A percentile compares a stretch with the other conserved stretches of the same genome.
These are phyloP conservation scores for Phytophthora nicotianae DNA, from an alignment of 352 stramenopile species.

Conservation along the genomic window DNA sequence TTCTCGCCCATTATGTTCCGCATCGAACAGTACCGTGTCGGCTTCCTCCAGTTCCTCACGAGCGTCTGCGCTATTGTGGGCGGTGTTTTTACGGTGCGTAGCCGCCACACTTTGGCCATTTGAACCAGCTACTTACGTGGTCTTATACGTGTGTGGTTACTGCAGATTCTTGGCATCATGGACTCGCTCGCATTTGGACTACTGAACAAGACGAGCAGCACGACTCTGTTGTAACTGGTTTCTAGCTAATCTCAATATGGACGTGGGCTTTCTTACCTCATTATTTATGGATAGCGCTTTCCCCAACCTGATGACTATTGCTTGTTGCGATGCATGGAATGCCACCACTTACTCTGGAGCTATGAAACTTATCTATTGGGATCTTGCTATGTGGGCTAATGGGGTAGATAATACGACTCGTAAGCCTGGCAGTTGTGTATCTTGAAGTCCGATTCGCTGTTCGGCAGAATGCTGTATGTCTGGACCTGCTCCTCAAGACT, in stretches of 20 bases:
- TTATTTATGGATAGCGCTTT: conserved; percentile 20
- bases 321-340: conserved; percentile 14
- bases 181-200: conserved; percentile 65
- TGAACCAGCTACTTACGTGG: conserved; percentile 6
- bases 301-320: conserved; percentile 1
- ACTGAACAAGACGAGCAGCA: conserved; percentile 52
- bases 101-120: background rate
- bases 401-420: conserved; percentile 50
- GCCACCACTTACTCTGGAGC: conserved; percentile 42
- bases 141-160: background rate
- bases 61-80: conserved; percentile 93
- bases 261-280: conserved; percentile 18
- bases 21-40: conserved; percentile 94
- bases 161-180: conserved; percentile 74
- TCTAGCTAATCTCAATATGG: conserved; percentile 26
- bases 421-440: conserved; percentile 41
- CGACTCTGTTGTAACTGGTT: conserved; percentile 47
- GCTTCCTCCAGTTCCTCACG: conserved; percentile 91
- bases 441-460: conserved; percentile 50
- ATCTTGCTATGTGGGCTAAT: conserved; percentile 47
- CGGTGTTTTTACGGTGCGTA: conserved; percentile 88
- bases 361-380: conserved; percentile 67
- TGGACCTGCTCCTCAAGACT: background rate
- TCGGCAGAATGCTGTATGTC: conserved; percentile 48
- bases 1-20: conserved; percentile 96